Base-by-base conservation (phyloP, 768 basidiomycete genomes). In the Calocybe gangraenosa region DNA sequence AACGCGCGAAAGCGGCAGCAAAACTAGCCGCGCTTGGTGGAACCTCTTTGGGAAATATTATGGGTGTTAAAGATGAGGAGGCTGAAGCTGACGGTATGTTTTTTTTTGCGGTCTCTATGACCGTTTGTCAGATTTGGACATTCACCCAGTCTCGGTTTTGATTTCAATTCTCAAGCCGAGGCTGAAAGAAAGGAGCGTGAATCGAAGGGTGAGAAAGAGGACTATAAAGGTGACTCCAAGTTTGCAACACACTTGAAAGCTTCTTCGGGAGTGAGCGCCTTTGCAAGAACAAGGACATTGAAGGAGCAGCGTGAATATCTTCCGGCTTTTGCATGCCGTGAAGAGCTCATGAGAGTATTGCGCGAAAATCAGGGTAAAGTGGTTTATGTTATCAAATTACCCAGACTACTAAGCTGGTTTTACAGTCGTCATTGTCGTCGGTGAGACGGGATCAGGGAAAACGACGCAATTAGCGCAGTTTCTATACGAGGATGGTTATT, bases 371-470 rank as follows among this genome's bases (percentile, higher is more conserved):
- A 99, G 81, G 93, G 93, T 86, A 43, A 39, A 65, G 55, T 39
- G 7, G 15, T n/a, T 7, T 13, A 4, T 18, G 42, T 3, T 9
- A 10, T 17, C n/a, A 22, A 10, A 25, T 33, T 35, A 10, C 20
- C 32, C 28, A 28, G 3, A 17, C 21, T 40, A 50, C 30, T 52
- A 44, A 48, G 37, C 31, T 14, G 13, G 18, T 20, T 40, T 20
- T 52, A 14, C 10, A 96, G 96, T 98, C 30, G 73, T 89, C 37
- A 82, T 99, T 46, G 92, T 98, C 31, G 89, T 99, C 32, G 96
- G 96, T n/a, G 96, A 99, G 66, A 99, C 96, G n/a, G 96, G 96
- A 8, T 98, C 95, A 0, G 96, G 96, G 5, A 99, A 99, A 69
- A 99, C 96, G 1, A 98, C 96, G 0, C 96, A 99, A 62, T 71